Conservation (phyloP, 1,284 basidiomycete genomes). For the Leccinum angustisporum region DNA sequence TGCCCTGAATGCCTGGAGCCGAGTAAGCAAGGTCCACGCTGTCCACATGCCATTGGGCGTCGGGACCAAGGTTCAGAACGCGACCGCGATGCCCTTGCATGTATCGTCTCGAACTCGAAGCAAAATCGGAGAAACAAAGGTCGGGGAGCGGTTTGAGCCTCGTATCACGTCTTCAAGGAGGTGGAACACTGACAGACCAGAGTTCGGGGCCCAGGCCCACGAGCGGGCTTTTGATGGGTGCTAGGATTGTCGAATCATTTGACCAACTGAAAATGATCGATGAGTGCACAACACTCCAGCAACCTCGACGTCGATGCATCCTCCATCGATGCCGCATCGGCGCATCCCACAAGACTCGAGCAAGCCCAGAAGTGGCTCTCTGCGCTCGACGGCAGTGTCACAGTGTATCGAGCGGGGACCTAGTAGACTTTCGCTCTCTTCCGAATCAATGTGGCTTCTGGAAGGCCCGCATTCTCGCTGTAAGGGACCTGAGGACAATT, state of each 20-base stretch:
- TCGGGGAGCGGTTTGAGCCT: slow-evolving; percentile 19
- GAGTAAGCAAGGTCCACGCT: slow-evolving; percentile 41
- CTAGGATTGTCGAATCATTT: not conserved
- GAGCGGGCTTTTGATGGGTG: too few species aligned
- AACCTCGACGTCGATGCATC: slow-evolving; percentile 18
- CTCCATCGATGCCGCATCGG: slow-evolving; percentile 5
- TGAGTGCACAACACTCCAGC: slow-evolving; percentile 22
- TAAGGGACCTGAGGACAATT: slow-evolving; percentile 29
- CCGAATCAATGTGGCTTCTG: slow-evolving; percentile 26
- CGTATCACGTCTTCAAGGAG: slow-evolving; percentile 18
- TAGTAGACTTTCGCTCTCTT: slow-evolving; percentile 18
- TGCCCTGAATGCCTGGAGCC: slow-evolving; percentile 46
- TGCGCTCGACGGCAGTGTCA: slow-evolving; percentile 25
- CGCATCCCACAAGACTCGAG: slow-evolving; percentile 7
- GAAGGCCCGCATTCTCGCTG: slow-evolving; percentile 27
- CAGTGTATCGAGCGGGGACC: slow-evolving; percentile 23
- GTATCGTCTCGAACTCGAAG: slow-evolving; percentile 28
- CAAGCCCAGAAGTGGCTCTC: slow-evolving; percentile 27
- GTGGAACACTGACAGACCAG: slow-evolving; percentile 28
- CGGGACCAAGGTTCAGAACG: not conserved
- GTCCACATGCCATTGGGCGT: slow-evolving; percentile 18
- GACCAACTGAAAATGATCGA: not conserved
- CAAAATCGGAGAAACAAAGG: slow-evolving; percentile 22
- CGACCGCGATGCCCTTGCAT: slow-evolving; percentile 23
- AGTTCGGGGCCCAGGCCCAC: too few species aligned